These are phyloP conservation scores for Trichosporon sp. DNA, from an alignment of 1,284 basidiomycete species.

Conservation along the genomic window DNA sequence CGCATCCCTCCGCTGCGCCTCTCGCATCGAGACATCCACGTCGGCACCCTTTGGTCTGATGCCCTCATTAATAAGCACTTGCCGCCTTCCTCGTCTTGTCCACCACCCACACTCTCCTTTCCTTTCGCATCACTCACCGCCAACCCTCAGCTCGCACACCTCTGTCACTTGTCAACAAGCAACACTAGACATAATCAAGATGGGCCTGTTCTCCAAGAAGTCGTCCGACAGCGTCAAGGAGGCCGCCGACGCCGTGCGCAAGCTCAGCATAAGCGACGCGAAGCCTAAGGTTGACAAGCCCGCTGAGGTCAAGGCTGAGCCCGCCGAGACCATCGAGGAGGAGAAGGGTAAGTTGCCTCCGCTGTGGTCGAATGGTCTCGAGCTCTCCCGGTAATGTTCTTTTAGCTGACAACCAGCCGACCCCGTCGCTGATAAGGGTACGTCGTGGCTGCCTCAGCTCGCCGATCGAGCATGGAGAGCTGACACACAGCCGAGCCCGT, in stretches of 20 bases:
- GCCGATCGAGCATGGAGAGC: too few relatives aligned
- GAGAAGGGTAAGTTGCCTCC: background rate
- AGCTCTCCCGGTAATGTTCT: too few relatives aligned
- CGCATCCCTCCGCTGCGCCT: background rate
- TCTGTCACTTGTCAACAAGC: background rate
- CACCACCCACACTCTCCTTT: background rate
- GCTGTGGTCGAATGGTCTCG: too few relatives aligned
- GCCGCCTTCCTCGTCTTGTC: background rate
- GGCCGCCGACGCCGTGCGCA: background rate
- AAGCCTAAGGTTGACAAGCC: too few relatives aligned
- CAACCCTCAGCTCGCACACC: background rate
- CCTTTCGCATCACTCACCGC: background rate
- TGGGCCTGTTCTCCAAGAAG: constrained; percentile 18
- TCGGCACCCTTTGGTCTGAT: background rate
- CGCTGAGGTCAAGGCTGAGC: background rate
- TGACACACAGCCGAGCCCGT: background rate
- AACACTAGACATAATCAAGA: background rate
- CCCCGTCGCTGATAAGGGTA: background rate
- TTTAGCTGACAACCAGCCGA: background rate
- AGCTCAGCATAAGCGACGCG: background rate
- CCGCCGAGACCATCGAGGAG: background rate
- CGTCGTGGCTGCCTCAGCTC: background rate
- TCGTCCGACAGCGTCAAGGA: constrained; percentile 11
- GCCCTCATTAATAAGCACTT: background rate
- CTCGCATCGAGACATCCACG: background rate